These are phyloP conservation scores for Asterella californica DNA, from an alignment of 225 moss, liverwort and hornwort genomes.

Conservation along the genomic window DNA sequence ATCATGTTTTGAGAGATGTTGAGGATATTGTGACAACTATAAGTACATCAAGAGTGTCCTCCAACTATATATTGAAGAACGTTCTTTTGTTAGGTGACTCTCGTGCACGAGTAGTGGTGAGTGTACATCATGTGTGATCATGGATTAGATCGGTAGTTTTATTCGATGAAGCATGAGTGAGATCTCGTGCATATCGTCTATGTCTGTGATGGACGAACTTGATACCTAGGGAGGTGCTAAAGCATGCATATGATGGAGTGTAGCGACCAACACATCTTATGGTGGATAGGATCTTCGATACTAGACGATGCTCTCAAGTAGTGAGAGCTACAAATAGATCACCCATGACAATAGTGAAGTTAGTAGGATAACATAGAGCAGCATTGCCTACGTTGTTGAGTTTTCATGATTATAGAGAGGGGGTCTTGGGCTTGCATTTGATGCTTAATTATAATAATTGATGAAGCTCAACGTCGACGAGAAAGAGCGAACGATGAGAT, in stretches of 20 bases:
- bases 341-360: neutral
- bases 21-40: no score
- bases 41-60: no score
- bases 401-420: neutral
- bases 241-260: neutral
- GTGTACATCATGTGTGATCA: neutral
- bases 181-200: neutral
- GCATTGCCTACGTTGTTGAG: neutral
- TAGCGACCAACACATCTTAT: neutral
- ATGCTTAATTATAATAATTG: no score
- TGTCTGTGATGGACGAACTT: conserved; percentile 5
- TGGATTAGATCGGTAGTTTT: neutral
- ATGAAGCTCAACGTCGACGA: no score
- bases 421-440: no score
- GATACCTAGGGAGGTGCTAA: neutral
- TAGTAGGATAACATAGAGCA: neutral
- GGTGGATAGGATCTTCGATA: neutral
- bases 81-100: neutral
- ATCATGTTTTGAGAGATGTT: no score
- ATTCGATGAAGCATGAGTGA: neutral
- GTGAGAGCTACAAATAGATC: neutral
- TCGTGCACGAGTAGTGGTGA: neutral
- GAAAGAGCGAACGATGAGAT: no score
- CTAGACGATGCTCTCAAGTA: no score
- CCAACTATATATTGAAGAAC: neutral